These are phyloP conservation scores for Arctium lappa DNA, from an alignment of 129 eudicot genomes.

Conservation along the genomic window DNA sequence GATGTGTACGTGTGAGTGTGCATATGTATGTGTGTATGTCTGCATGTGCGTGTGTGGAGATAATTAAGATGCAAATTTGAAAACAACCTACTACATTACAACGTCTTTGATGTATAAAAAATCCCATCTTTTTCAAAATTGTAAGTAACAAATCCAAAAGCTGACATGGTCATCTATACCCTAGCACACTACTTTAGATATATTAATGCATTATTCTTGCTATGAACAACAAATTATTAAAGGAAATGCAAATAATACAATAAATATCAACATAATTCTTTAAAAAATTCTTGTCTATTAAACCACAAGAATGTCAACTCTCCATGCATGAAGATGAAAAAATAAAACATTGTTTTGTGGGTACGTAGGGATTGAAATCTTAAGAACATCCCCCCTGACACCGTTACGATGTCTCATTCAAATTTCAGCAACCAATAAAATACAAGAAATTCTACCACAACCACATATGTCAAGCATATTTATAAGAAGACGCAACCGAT, in stretches of 20 bases:
- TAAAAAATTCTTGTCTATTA: constrained; percentile 9
- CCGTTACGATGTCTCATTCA: not conserved
- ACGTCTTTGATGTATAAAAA: not conserved
- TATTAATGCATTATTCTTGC: not conserved
- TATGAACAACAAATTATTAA: not conserved
- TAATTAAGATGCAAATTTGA: too few species aligned
- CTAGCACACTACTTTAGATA: not conserved
- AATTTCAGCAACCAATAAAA: constrained; percentile 3
- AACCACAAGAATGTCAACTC: constrained; percentile 22
- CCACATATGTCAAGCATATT: not conserved
- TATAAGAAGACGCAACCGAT: not conserved
- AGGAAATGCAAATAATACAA: not conserved
- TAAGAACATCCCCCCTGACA: not conserved
- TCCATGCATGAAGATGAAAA: constrained; percentile 10
- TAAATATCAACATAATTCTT: not conserved
- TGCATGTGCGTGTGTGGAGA: too few species aligned
- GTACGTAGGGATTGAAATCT: constrained; percentile 6
- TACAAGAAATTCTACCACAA: not conserved
- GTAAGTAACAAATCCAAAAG: not conserved
- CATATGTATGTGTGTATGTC: too few species aligned
- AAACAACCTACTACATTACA: not conserved
- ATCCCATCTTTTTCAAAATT: not conserved
- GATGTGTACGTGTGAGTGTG: too few species aligned
- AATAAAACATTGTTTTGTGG: not conserved
- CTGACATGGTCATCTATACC: too few species aligned